Conservation (phyloP, 768 basidiomycete genomes). For the Lentinula edodes region DNA sequence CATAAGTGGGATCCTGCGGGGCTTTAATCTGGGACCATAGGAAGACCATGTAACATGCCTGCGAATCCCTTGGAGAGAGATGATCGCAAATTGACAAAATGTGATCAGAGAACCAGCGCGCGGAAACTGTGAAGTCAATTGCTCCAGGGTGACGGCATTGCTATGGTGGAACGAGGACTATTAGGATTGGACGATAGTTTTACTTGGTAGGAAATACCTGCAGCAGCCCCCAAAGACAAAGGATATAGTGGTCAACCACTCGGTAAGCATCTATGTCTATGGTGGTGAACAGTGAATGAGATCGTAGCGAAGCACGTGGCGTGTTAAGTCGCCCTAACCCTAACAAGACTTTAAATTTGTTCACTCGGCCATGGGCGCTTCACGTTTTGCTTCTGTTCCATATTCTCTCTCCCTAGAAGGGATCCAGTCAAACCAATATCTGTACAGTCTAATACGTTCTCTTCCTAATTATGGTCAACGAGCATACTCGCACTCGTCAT, state of each 20-base stretch:
- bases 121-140: constrained; percentile 62
- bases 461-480: constrained; percentile 6
- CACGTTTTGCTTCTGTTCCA: neutral
- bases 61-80: constrained; percentile 71
- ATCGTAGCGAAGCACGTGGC: neutral
- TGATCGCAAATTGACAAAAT: constrained; percentile 76
- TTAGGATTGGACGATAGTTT: neutral
- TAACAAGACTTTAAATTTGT: neutral
- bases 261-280: neutral
- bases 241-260: constrained; percentile 61
- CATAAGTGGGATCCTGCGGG: constrained; percentile 62
- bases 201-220: constrained; percentile 32
- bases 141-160: constrained; percentile 76
- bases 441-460: constrained; percentile 6
- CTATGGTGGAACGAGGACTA: constrained; percentile 25
- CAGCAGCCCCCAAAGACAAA: constrained; percentile 92
- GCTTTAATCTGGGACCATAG: constrained; percentile 50
- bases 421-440: constrained; percentile 5
- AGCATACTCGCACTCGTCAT: constrained; percentile 29
- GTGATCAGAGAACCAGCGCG: constrained; percentile 81
- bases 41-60: constrained; percentile 49
- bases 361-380: neutral
- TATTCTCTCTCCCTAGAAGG: constrained; percentile 9
- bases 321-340: neutral
- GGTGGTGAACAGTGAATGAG: neutral